A percentile compares a stretch with the other conserved stretches of the same genome.
phyloP scores from a whole-genome alignment of 1,284 basidiomycete species.

The Grifola frondosa region DNA sequence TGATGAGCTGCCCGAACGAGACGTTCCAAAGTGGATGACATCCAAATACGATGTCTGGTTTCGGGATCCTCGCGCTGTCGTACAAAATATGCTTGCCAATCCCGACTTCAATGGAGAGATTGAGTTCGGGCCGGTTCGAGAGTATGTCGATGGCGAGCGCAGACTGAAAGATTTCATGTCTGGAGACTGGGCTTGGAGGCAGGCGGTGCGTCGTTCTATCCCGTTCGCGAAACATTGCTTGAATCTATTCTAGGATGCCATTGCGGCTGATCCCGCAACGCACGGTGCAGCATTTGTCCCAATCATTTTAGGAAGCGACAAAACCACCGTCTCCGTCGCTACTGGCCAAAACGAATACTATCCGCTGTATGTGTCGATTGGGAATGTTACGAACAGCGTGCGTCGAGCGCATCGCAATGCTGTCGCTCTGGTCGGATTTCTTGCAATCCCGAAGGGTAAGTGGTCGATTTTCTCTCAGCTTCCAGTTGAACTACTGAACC shows the following conservation, averaged over 20 bases:
- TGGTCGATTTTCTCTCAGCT: background rate
- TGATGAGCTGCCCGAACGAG: slow-evolving; percentile 4
- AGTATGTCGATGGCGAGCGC: background rate
- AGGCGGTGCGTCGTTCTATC: too few relatives aligned
- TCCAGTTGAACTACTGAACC: background rate
- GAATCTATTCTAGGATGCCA: slow-evolving; percentile 7
- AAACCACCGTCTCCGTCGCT: slow-evolving; percentile 22
- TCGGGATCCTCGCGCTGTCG: slow-evolving; percentile 1
- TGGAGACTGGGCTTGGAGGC: slow-evolving; percentile 10
- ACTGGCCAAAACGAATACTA: slow-evolving; percentile 23
- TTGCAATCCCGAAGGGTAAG: slow-evolving; percentile 18
- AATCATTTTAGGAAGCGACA: slow-evolving; percentile 19
- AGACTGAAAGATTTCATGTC: slow-evolving; percentile 7
- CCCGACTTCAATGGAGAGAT: background rate
- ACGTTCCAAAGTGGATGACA: slow-evolving; percentile 7
- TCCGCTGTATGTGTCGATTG: slow-evolving; percentile 20
- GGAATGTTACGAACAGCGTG: slow-evolving; percentile 17
- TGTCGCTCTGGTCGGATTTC: slow-evolving; percentile 16
- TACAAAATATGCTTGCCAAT: background rate
- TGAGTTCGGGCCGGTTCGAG: slow-evolving; percentile 1
- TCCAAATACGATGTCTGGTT: slow-evolving; percentile 1
- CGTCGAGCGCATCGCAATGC: slow-evolving; percentile 17
- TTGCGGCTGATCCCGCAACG: slow-evolving; percentile 5
- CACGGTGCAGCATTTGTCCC: slow-evolving; percentile 18
- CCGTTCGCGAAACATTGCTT: too few relatives aligned